phyloP scores from a whole-genome alignment of 2,329 filamentous ascomycete genomes.

The Colletotrichum trifolii region DNA sequence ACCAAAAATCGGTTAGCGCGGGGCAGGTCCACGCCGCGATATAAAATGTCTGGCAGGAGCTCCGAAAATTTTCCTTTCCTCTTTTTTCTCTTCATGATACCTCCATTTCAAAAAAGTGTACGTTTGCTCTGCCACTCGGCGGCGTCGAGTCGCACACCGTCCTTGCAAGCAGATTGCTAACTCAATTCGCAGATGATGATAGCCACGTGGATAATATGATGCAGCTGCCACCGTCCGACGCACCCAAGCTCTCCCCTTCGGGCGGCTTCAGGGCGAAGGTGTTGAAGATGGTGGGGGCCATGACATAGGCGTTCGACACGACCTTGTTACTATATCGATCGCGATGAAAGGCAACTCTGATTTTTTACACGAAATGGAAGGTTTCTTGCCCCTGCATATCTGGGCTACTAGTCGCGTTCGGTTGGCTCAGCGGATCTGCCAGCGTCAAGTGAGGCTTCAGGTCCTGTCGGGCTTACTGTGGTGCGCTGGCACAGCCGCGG shows the following conservation, averaged over 20 bases:
- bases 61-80: conserved; percentile 53
- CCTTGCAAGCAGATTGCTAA: conserved; percentile 5
- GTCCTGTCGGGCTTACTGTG: background rate
- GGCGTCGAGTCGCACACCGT: conserved; percentile 27
- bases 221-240: conserved; percentile 72
- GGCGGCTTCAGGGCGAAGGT: conserved; percentile 88
- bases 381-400: conserved; percentile 5
- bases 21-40: conserved; percentile 38
- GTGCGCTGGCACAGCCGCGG: background rate
- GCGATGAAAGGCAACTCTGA: conserved; percentile 99
- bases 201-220: conserved; percentile 97
- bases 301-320: conserved; percentile 99
- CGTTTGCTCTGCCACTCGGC: conserved; percentile 54
- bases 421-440: background rate
- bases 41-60: conserved; percentile 51
- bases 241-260: conserved; percentile 85
- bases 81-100: conserved; percentile 80
- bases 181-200: conserved; percentile 88
- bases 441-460: conserved; percentile 26
- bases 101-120: conserved; percentile 99
- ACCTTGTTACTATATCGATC: conserved; percentile 98
- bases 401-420: background rate
- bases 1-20: conserved; percentile 41
- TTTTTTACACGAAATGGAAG: conserved; percentile 52
- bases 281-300: conserved; percentile 73